Evolutionary conservation across 2,329 filamentous ascomycete genomes (phyloP), one percentile per base, ranked within the genome.

Genomic region (Colletotrichum musae): DNA sequence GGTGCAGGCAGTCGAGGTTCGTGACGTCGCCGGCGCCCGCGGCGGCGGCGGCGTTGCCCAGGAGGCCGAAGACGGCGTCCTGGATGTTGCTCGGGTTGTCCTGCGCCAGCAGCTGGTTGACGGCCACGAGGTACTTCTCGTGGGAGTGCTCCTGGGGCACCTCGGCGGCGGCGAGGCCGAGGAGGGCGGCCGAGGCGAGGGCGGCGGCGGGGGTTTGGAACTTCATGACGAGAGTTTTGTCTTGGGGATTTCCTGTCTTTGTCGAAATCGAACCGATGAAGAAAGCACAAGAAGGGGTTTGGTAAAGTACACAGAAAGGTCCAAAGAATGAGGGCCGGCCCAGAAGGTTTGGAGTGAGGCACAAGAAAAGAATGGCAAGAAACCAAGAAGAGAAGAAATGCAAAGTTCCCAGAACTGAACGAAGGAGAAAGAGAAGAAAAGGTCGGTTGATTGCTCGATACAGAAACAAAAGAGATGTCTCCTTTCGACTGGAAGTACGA

Each of bases 81-180:
- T 84, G 77, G 80, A 86, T 61, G 71, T 88, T 64, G 81, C 87
- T 76, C 81, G 87, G 78, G 80, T 88, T 74, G 78, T 89, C 36
- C 82, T 84, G 81, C 74, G 82, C 69, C 41, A 89, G 75, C 61
- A 82, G 79, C 24, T 77, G 77, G 71, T 82, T 79, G 70, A 86
- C 83, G 53, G 80, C 80, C 36, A 77, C 75, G 56, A 89, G 76
- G 74, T 87, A 82, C 72, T 83, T 80, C 65, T 84, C 77, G 77
- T 89, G 87, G 12, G 86, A 85, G 73, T 88, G 86, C 72, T 89
- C 87, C 74, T 89, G 86, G 28, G 87, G 87, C 67, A 89, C 86
- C 75, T 89, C 85, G 50, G 72, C 72, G 36, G 64, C 47, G 28
- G 58, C 61, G 36, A 70, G 54, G 39, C 56, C 56, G 45, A 62